Evolutionary conservation across 257 asterid genomes (phyloP), one percentile per base, ranked within the genome.

Genomic region (Thymus mandschuricus): DNA sequence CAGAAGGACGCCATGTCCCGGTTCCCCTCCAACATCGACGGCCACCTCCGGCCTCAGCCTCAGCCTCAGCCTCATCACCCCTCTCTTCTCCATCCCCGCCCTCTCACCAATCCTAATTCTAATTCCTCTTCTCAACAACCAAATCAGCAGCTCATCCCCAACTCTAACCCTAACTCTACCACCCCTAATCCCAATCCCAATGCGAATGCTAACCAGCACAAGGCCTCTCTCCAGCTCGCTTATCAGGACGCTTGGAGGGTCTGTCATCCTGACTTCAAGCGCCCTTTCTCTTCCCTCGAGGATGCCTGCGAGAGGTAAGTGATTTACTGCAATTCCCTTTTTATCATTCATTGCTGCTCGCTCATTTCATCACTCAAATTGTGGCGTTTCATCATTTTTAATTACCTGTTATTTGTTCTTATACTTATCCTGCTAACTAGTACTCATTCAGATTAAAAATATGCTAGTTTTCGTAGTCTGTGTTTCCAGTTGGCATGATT

Each of bases 241-340:
- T 95, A 92, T 75, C 99, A 95, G 81, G 99, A 95, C 61, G 99
- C 98, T n/a, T 92, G 96, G 99, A 86, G 92, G 15, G 98, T 95
- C 41, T 95, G 99, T 43, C 98, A 89, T 72, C 99, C 99, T 44
- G 97, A 95, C 64, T 88, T 84, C 85, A 89, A 84, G 75, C 95
- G 96, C 58, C 98, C 98, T 51, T 95, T 95, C 80, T 70, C 96
- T 48, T 86, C 97, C 76, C 88, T 95, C 50, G 94, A 89, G 81
- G 99, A 92, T 65, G 99, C 99, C 45, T 95, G 97, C 69, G 96
- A 91, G 71, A 86, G 50, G 67, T 64, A 3, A 9, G 48, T 56
- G 2, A 45, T 3, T 55, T 67, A 9, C 52, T 64, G 49, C 48
- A 38, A 38, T 6, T 61, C 33, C 33, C 27, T 27, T 3, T 62